Conservation (phyloP, 2,329 filamentous ascomycete species). For the Lachnellula subtilissima region DNA sequence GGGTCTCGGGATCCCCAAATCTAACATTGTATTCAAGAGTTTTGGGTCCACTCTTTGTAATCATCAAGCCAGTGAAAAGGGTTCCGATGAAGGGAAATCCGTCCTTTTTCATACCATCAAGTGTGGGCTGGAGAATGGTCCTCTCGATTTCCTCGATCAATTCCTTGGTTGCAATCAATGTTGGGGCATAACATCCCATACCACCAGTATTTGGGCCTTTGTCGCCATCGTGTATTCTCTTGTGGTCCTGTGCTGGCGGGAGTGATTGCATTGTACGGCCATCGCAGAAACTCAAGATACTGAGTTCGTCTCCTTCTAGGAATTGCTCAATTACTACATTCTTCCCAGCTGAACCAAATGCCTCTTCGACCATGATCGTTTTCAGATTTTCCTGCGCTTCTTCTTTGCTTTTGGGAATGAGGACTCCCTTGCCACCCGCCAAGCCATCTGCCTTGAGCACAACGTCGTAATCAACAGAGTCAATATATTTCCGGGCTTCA, state of each 20-base stretch:
- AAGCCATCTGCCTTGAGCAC: constrained; percentile 94
- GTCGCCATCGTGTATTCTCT: constrained; percentile 88
- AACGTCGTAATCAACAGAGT: constrained; percentile 64
- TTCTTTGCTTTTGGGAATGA: constrained; percentile 62
- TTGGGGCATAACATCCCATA: constrained; percentile 97
- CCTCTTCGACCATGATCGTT: constrained; percentile 84
- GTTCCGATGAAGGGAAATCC: constrained; percentile 68
- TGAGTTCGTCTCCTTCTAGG: constrained; percentile 85
- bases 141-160: constrained; percentile 74
- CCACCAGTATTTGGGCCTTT: constrained; percentile 90
- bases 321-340: constrained; percentile 97
- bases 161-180: constrained; percentile 66
- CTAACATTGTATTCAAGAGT: constrained; percentile 91
- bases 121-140: constrained; percentile 82
- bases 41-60: constrained; percentile 74
- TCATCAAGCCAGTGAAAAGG: constrained; percentile 89
- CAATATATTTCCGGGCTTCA: constrained; percentile 68
- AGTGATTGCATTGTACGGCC: constrained; percentile 78
- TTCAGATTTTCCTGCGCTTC: constrained; percentile 79
- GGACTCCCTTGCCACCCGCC: constrained; percentile 92
- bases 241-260: constrained; percentile 93
- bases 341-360: constrained; percentile 80
- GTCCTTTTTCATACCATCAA: constrained; percentile 82
- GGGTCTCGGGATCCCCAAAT: constrained; percentile 88
- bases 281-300: constrained; percentile 86